phyloP scores from a whole-genome alignment of 352 stramenopile species.

The Pythium aphanidermatum region DNA sequence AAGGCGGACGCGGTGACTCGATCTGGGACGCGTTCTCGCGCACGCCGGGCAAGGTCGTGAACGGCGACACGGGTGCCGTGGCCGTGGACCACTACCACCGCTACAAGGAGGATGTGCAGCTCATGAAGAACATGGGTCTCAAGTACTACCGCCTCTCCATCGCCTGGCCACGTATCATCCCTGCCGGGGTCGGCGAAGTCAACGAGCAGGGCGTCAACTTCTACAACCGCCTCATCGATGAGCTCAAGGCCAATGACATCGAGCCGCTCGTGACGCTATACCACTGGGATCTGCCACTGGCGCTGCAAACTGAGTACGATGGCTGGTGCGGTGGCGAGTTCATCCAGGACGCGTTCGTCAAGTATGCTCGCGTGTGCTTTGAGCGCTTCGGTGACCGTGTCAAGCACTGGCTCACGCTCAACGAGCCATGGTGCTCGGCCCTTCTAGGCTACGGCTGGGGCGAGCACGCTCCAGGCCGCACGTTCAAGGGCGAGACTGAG shows the following conservation, averaged over 20 bases:
- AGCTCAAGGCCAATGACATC: conserved; percentile 66
- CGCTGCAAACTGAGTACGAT: conserved; percentile 52
- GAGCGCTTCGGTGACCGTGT: conserved; percentile 90
- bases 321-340: conserved; percentile 51
- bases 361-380: conserved; percentile 85
- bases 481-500: conserved; percentile 22
- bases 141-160: conserved; percentile 93
- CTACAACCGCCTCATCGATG: conserved; percentile 91
- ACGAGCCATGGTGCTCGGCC: conserved; percentile 85
- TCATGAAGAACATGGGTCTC: conserved; percentile 89
- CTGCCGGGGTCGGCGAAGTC: conserved; percentile 26
- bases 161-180: conserved; percentile 89
- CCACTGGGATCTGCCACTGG: conserved; percentile 94
- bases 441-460: conserved; percentile 51
- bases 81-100: conserved; percentile 92
- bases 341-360: conserved; percentile 63
- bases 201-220: conserved; percentile 87
- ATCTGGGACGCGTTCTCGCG: conserved; percentile 92
- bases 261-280: conserved; percentile 91
- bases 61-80: conserved; percentile 60
- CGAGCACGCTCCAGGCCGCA: conserved; percentile 60
- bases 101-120: conserved; percentile 84
- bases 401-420: conserved; percentile 93
- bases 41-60: conserved; percentile 48
- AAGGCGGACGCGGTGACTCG: conserved; percentile 71